Evolutionary conservation across 306 rosid genomes (phyloP), one percentile per base, ranked within the genome.

Genomic region (Canavalia ensiformis): DNA sequence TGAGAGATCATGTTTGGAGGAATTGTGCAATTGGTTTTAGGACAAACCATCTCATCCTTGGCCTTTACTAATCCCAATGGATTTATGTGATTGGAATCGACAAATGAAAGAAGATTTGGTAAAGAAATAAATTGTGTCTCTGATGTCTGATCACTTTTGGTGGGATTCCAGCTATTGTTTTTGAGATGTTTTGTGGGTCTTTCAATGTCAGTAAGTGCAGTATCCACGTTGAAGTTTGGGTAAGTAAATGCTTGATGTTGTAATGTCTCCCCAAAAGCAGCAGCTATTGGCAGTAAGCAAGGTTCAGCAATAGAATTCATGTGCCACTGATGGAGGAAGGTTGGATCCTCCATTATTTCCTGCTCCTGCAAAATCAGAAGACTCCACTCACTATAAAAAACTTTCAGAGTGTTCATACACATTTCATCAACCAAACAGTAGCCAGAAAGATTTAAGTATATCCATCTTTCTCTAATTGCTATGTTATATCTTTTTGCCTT

Each of bases 191-290:
- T 93, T 85, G 76, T 77, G 35, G 86, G 81, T 78, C 88, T 82
- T 52, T 87, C 85, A 54, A 70, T 13, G 57, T 56, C 76, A 67
- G 3, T 28, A 33, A 83, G 81, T 59, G 87, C 47, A 77, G 55
- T 58, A 54, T 77, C 88, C 66, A 82, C 59, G 76, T 80, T 89
- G 49, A 90, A 83, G 57, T 58, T 76, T 68, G 87, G 83, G 37
- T 84, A 87, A 79, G 82, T 65, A 64, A 86, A 81, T 74, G 88
- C 77, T 74, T 78, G 66, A 2, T 86, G 90, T 10, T 88, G 97
- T 69, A 90, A 84, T 64, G 81, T 89, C 60, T 94, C 91, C 55
- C 89, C 97, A 79, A 87, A 90, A 71, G 89, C 80, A 68, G 97
- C 71, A 68, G 88, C 86, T 33, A 83, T 46, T 58, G 95, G 98